Base-by-base conservation (phyloP, 305 asterid species). In the Lippia alba region DNA sequence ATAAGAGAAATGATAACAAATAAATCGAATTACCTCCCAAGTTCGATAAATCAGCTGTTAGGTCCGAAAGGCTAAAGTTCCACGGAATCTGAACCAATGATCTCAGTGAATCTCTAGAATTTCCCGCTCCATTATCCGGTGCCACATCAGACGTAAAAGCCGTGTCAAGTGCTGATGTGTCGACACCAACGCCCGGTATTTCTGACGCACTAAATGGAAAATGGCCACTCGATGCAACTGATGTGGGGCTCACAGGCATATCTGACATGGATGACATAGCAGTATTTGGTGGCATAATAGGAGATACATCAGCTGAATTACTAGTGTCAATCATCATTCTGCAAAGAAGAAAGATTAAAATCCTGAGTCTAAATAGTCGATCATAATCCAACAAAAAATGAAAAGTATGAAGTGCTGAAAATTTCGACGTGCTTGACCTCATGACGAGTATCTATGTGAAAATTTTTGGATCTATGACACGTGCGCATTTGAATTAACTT, bases 51-150 rank as follows among this genome's bases (percentile, higher is more conserved):
- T 94, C 99, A 55, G 97, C 97, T 12, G 97, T 89, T 65, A 94
- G 84, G 86, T 94, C 97, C 12, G 97, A 80, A 69, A 94, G 88
- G 84, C 96, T 94, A 74, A 91, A 89, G 79, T 88, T 87, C 99
- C 99, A 91, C 4, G 97, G 97, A 56, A 94, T 83, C 77, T 89
- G 99, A 76, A 85, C 86, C 78, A 89, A 80, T 56, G 96, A 88
- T 80, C 96, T 82, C 34, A 89, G 91, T 17, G 93, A 72, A 81
- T 91, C 97, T 81, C 96, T 81, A 69, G 96, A 91, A 84, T 83
- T 86, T 74, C 92, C 96, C n/a, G 69, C 85, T 40, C 96, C 97
- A 46, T 85, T 94, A 81, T 94, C 99, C 7, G 87, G 82, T 3
- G 96, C 88, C 75, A 86, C 90, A 33, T 94, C 99, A 61, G 96